phyloP scores from a whole-genome alignment of 345 rosid genomes.

The Melaleuca quinquenervia region DNA sequence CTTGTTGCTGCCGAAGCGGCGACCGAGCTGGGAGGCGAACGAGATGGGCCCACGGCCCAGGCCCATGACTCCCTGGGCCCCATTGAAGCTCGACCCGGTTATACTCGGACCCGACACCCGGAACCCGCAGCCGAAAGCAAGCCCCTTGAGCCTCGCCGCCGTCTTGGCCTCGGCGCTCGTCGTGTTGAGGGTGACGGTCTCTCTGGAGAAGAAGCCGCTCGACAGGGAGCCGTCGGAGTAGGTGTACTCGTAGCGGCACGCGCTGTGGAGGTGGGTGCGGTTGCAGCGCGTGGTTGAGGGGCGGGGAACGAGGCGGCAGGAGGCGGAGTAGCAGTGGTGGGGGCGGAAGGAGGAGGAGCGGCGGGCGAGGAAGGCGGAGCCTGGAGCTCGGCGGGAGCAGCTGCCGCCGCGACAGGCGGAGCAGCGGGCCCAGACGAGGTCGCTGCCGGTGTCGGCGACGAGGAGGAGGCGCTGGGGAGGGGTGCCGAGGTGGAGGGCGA shows the following conservation, averaged over 20 bases:
- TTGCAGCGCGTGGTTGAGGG: slow-evolving; percentile 29
- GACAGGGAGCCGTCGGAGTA: slow-evolving; percentile 68
- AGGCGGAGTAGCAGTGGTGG: slow-evolving; percentile 50
- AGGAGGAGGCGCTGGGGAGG: slow-evolving; percentile 70
- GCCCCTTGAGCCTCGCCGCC: slow-evolving; percentile 15
- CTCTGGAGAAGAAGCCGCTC: slow-evolving; percentile 56
- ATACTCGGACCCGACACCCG: slow-evolving; percentile 57
- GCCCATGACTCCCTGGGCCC: slow-evolving; percentile 88
- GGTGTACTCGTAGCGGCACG: slow-evolving; percentile 64
- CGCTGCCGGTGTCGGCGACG: slow-evolving; percentile 83
- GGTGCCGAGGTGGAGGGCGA: slow-evolving; percentile 56
- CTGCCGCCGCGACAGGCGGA: slow-evolving; percentile 64
- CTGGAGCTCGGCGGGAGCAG: slow-evolving; percentile 18
- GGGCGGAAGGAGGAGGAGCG: slow-evolving; percentile 67
- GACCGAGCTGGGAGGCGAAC: slow-evolving; percentile 72
- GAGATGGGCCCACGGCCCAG: slow-evolving; percentile 79
- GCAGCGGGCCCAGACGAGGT: slow-evolving; percentile 80
- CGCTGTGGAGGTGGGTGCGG: slow-evolving; percentile 54
- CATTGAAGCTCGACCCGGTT: slow-evolving; percentile 56
- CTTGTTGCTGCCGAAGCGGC: slow-evolving; percentile 54
- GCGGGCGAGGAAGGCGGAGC: slow-evolving; percentile 63
- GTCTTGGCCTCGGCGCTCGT: slow-evolving; percentile 23
- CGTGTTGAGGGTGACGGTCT: slow-evolving; percentile 45
- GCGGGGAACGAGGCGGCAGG: slow-evolving; percentile 49
- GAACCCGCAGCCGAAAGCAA: slow-evolving; percentile 81